Evolutionary conservation across 1,284 basidiomycete genomes (phyloP).

Genomic region (Irpex rosettiformis): DNA sequence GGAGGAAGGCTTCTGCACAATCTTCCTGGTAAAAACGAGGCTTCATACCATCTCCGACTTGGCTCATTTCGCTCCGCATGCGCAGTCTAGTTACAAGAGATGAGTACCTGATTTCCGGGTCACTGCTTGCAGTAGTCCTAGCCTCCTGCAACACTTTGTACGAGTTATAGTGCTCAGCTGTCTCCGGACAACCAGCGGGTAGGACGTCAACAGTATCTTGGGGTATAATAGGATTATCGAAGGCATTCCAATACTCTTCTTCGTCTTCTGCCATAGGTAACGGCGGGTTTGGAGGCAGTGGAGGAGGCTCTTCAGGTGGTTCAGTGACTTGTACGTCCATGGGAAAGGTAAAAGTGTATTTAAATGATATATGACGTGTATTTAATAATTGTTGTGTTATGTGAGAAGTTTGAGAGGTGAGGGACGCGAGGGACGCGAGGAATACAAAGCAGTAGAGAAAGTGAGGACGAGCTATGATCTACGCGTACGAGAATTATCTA

Average conservation of each 20-base stretch:
- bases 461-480: background rate
- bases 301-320: background rate
- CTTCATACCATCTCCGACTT: background rate
- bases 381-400: background rate
- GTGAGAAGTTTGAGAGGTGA: background rate
- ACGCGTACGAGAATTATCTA: background rate
- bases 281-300: background rate
- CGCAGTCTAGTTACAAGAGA: background rate
- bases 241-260: background rate
- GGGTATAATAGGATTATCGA: background rate
- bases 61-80: background rate
- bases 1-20: constrained; percentile 28
- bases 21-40: constrained; percentile 33
- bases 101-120: background rate
- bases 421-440: background rate
- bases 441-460: background rate
- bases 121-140: background rate
- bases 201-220: no score
- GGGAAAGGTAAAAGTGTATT: background rate
- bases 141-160: background rate
- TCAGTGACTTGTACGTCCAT: background rate
- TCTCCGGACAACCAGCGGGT: no score
- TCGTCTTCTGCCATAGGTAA: background rate
- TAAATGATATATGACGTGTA: background rate
- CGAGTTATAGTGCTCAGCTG: background rate